Evolutionary conservation across 176 grass and related monocot species (phyloP).

Genomic region (Elymus sibiricus): DNA sequence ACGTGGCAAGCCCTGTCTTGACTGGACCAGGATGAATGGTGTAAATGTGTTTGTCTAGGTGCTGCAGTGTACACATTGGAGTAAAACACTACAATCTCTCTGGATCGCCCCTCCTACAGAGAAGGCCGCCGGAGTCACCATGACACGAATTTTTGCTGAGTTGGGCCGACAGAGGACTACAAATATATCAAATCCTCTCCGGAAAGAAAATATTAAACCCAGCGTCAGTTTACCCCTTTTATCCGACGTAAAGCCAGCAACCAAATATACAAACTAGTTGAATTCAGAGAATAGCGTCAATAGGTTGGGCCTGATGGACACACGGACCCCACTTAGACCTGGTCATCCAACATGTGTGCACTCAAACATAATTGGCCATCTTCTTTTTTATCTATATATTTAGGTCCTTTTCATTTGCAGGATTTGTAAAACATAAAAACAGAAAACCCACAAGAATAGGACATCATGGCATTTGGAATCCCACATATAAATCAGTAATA

Average conservation of each 20-base stretch:
- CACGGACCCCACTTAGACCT: too few species aligned
- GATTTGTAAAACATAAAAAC: neutral
- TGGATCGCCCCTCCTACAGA: neutral
- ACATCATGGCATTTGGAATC: neutral
- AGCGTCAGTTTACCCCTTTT: neutral
- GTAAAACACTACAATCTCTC: neutral
- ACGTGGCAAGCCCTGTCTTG: neutral
- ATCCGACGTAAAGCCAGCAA: neutral
- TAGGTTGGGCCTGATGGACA: neutral
- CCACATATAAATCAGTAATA: neutral
- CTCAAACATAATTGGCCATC: neutral
- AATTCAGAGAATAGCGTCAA: neutral
- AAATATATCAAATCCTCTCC: neutral
- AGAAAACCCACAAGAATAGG: neutral
- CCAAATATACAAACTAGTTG: neutral
- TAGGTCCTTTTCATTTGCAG: neutral
- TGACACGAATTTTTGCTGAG: neutral
- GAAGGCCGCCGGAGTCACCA: neutral
- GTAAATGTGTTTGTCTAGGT: neutral
- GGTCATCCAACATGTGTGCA: neutral
- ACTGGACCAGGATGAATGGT: neutral
- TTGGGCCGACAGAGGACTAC: neutral
- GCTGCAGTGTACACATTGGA: neutral
- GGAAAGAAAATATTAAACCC: neutral
- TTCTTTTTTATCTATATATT: neutral